Conservation (phyloP, 2,329 filamentous ascomycete genomes). For the Claviceps monticola region DNA sequence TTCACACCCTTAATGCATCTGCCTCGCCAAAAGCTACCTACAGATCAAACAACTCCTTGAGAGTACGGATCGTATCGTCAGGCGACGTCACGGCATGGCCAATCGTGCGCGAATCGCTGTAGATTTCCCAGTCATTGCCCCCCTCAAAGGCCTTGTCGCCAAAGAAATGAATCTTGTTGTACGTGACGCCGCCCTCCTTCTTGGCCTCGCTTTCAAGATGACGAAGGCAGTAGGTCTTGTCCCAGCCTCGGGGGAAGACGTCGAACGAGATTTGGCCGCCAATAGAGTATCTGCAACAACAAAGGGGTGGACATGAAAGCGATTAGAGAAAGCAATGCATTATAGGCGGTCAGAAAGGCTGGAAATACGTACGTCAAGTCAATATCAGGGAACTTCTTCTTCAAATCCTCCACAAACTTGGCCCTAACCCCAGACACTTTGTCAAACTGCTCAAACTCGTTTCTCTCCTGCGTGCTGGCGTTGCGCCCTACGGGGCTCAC, state of each 20-base stretch:
- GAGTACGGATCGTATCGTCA: slow-evolving; percentile 63
- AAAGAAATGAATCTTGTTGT: slow-evolving; percentile 91
- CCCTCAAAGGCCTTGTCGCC: slow-evolving; percentile 88
- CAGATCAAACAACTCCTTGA: slow-evolving; percentile 70
- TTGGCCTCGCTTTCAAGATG: slow-evolving; percentile 73
- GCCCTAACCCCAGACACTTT: slow-evolving; percentile 60
- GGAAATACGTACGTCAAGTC: slow-evolving; percentile 53
- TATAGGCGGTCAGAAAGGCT: no score
- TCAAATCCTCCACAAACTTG: slow-evolving; percentile 62
- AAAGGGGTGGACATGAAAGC: no score
- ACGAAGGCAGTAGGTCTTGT: slow-evolving; percentile 92
- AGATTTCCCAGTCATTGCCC: slow-evolving; percentile 96
- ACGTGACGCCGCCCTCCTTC: slow-evolving; percentile 56
- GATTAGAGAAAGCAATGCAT: not conserved
- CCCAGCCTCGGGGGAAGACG: slow-evolving; percentile 92
- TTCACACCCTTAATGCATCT: not conserved
- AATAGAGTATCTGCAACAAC: slow-evolving; percentile 59
- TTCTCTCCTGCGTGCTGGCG: slow-evolving; percentile 64
- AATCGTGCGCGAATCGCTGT: slow-evolving; percentile 62
- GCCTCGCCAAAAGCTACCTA: slow-evolving; percentile 17
- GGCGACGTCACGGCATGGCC: slow-evolving; percentile 75
- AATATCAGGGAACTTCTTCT: slow-evolving; percentile 68
- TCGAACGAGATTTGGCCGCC: slow-evolving; percentile 98
- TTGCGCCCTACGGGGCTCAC: slow-evolving; percentile 76
- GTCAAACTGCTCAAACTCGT: slow-evolving; percentile 74